phyloP scores from a whole-genome alignment of 768 basidiomycete species.

The Boletus subcaerulescens region DNA sequence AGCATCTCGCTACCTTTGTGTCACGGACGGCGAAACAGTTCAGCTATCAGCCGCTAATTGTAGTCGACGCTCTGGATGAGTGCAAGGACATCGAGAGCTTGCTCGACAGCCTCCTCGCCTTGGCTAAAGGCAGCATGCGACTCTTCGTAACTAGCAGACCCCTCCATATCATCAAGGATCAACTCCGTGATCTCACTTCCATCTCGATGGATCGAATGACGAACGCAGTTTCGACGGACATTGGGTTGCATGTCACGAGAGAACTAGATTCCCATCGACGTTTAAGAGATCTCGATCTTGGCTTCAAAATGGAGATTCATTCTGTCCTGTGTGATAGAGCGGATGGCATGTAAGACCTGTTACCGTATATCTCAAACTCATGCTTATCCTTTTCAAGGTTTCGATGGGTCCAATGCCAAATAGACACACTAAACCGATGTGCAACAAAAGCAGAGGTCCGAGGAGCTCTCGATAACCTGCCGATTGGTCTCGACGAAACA shows the following conservation, averaged over 20 bases:
- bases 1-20: conserved; percentile 2
- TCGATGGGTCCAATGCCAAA: conserved; percentile 23
- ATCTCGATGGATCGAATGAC: conserved; percentile 12
- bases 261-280: conserved; percentile 8
- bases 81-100: conserved; percentile 9
- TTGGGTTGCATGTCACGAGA: conserved; percentile 10
- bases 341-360: conserved; percentile 17
- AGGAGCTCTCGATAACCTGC: conserved; percentile 13
- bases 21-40: neutral
- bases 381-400: conserved; percentile 11
- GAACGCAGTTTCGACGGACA: conserved; percentile 3
- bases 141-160: conserved; percentile 19
- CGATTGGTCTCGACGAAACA: conserved; percentile 19
- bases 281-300: conserved; percentile 1
- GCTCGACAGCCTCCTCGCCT: conserved; percentile 2
- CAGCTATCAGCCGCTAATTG: conserved; percentile 1
- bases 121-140: conserved; percentile 1
- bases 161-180: conserved; percentile 7
- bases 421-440: conserved; percentile 13
- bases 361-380: neutral
- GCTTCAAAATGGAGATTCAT: conserved; percentile 10
- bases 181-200: neutral
- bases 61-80: conserved; percentile 22
- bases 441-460: conserved; percentile 5
- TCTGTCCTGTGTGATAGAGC: conserved; percentile 5